These are phyloP conservation scores for Trichoderma parareesei DNA, from an alignment of 495 filamentous ascomycete genomes.

Conservation along the genomic window DNA sequence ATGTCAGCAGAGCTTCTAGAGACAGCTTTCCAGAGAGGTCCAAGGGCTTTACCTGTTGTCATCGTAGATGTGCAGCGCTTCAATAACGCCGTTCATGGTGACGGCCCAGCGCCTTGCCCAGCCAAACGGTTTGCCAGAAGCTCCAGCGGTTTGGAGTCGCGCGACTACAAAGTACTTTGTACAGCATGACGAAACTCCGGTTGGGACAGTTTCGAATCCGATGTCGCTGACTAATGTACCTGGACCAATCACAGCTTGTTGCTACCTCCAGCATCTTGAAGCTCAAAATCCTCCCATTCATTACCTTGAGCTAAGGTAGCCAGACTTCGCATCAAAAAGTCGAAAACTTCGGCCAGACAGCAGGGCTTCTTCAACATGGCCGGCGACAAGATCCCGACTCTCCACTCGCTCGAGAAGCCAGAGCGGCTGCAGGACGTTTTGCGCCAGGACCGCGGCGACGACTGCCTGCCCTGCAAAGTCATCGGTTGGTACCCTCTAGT, in stretches of 20 bases:
- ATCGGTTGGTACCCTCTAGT: slow-evolving; percentile 43
- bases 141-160: slow-evolving; percentile 12
- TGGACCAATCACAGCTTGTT: background rate
- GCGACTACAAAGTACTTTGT: background rate
- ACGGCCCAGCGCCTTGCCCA: slow-evolving; percentile 5
- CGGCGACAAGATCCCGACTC: slow-evolving; percentile 29
- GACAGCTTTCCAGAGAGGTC: background rate
- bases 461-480: slow-evolving; percentile 61
- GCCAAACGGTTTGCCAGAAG: background rate
- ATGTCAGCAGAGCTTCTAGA: background rate
- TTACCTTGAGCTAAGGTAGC: background rate
- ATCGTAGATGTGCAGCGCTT: slow-evolving; percentile 94
- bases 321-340: background rate
- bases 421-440: slow-evolving; percentile 46
- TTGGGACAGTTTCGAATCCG: background rate
- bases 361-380: slow-evolving; percentile 25
- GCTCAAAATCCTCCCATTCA: background rate
- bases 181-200: slow-evolving; percentile 10
- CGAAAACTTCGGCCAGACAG: background rate
- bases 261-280: background rate
- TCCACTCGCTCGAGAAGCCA: slow-evolving; percentile 39
- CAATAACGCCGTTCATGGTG: slow-evolving; percentile 75
- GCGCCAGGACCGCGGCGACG: slow-evolving; percentile 55
- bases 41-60: slow-evolving; percentile 60
- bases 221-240: background rate